Percentiles rank a stretch among this genome's conserved stretches.
These are phyloP conservation scores for Purpureocillium lavendulum DNA, from an alignment of 2,329 filamentous ascomycete genomes.

Conservation along the genomic window DNA sequence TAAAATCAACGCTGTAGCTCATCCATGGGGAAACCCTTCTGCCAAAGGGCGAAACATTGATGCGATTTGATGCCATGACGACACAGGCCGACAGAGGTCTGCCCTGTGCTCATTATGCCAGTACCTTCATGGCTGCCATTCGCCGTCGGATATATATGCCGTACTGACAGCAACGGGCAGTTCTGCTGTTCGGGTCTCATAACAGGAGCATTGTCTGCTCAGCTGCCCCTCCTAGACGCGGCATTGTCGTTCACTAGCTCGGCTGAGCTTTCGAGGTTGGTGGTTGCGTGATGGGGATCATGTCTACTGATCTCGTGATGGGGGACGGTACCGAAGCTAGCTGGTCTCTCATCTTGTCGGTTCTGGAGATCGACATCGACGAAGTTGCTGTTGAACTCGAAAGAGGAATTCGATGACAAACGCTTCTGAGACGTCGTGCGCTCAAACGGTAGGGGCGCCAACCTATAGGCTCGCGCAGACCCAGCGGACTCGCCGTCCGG, in stretches of 20 bases:
- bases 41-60: no score
- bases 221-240: neutral
- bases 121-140: no score
- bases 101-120: no score
- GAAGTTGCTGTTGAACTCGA: constrained; percentile 36
- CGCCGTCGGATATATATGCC: no score
- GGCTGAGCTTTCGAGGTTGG: constrained; percentile 44
- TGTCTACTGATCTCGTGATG: constrained; percentile 49
- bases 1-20: no score
- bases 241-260: constrained; percentile 41
- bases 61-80: no score
- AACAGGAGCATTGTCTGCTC: no score
- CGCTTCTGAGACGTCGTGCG: constrained; percentile 44
- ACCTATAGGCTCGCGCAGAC: constrained; percentile 3
- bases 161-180: no score
- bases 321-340: constrained; percentile 48
- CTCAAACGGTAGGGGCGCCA: constrained; percentile 44
- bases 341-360: constrained; percentile 36
- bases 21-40: no score
- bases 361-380: constrained; percentile 30
- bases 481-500: constrained; percentile 4
- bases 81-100: no score
- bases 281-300: constrained; percentile 34
- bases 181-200: no score
- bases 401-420: constrained; percentile 41